Conservation (phyloP, 1,284 basidiomycete species). For the Mycosarcoma maydis region DNA sequence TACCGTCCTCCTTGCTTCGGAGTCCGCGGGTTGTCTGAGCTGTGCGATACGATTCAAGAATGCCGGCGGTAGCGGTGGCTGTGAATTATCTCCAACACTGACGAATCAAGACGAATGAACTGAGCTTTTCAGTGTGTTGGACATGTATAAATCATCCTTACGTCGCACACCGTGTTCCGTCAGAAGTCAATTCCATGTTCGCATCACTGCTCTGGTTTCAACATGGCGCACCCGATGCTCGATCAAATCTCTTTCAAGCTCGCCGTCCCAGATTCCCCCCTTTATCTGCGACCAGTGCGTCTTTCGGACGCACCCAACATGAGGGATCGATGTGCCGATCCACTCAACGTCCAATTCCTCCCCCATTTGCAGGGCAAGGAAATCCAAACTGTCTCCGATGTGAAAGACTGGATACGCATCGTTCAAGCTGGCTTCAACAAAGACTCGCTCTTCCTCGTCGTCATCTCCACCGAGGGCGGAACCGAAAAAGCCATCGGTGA, state of each 20-base stretch:
- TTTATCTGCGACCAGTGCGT: conserved; percentile 15
- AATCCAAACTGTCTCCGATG: conserved; percentile 17
- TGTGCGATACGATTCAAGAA: too few species aligned
- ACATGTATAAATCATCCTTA: too few species aligned
- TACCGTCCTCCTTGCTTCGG: too few species aligned
- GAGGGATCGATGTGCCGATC: conserved; percentile 29
- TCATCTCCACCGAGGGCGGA: conserved; percentile 5
- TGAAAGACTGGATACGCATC: conserved; percentile 19
- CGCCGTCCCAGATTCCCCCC: not conserved
- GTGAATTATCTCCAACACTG: too few species aligned
- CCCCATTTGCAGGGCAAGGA: conserved; percentile 34
- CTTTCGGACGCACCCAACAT: conserved; percentile 30
- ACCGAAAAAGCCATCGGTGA: conserved; percentile 18
- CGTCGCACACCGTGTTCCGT: too few species aligned
- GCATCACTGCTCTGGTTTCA: too few species aligned
- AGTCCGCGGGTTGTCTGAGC: too few species aligned
- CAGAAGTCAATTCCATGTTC: too few species aligned
- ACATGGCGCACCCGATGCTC: conserved; percentile 26
- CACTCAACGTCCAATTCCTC: conserved; percentile 19
- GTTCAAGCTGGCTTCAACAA: conserved; percentile 31
- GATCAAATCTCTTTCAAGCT: conserved; percentile 17
- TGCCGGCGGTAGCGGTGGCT: too few species aligned
- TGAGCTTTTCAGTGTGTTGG: too few species aligned
- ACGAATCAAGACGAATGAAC: too few species aligned
- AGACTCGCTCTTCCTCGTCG: conserved; percentile 31